A percentile compares a stretch with the other conserved stretches of the same genome.
Evolutionary conservation across 2,329 filamentous ascomycete species (phyloP).

Genomic region (Teratosphaeria epicoccoides): DNA sequence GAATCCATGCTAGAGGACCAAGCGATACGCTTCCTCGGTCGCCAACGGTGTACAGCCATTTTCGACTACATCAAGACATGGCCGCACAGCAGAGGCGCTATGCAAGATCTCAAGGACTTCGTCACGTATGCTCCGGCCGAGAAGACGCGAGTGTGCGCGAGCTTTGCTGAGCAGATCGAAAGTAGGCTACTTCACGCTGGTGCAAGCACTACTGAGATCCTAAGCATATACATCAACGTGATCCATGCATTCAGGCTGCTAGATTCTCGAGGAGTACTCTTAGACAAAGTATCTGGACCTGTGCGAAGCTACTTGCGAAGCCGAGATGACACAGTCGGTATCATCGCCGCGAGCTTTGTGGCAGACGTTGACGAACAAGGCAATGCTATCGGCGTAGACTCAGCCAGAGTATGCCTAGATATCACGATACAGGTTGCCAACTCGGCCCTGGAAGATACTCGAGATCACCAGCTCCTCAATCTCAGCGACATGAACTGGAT

Average conservation of each 20-base stretch:
- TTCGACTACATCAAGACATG: constrained; percentile 71
- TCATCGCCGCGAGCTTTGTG: constrained; percentile 65
- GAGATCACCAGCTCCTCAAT: constrained; percentile 55
- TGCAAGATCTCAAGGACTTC: constrained; percentile 59
- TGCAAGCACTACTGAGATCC: constrained; percentile 62
- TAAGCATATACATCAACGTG: constrained; percentile 68
- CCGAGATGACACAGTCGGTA: constrained; percentile 65
- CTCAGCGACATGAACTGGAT: constrained; percentile 92
- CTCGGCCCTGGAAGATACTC: constrained; percentile 41
- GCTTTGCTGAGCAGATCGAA: constrained; percentile 56
- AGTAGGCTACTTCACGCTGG: constrained; percentile 63
- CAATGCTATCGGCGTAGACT: constrained; percentile 28
- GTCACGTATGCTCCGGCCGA: constrained; percentile 57
- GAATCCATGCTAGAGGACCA: neutral
- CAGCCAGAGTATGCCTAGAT: constrained; percentile 49
- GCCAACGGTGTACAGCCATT: constrained; percentile 58
- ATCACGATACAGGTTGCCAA: constrained; percentile 57
- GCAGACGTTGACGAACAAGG: constrained; percentile 45
- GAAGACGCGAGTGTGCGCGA: constrained; percentile 58
- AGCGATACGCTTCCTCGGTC: constrained; percentile 41
- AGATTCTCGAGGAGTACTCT: constrained; percentile 65
- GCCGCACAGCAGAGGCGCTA: constrained; percentile 59
- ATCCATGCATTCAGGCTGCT: constrained; percentile 66
- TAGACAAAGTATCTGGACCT: constrained; percentile 62
- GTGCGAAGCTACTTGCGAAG: constrained; percentile 67